These are phyloP conservation scores for Cyclocybe cylindracea DNA, from an alignment of 768 basidiomycete species.

Conservation along the genomic window DNA sequence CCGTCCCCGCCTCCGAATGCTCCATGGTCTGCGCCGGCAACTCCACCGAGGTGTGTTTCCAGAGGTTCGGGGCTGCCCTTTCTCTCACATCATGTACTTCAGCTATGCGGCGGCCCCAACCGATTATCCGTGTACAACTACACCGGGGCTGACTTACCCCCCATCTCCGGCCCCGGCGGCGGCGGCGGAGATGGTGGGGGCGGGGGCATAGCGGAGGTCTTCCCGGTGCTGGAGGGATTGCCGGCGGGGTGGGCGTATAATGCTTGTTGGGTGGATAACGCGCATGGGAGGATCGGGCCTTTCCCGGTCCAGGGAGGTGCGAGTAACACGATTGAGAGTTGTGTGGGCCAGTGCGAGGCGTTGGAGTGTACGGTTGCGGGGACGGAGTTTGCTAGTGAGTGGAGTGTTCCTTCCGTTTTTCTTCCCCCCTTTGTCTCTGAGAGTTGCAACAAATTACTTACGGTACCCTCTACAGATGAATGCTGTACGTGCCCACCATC, in stretches of 20 bases:
- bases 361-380: constrained; percentile 69
- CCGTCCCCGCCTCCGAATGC: constrained; percentile 54
- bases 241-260: constrained; percentile 59
- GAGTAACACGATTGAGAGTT: constrained; percentile 58
- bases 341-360: constrained; percentile 57
- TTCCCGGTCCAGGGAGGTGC: constrained; percentile 23
- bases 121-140: constrained; percentile 69
- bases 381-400: constrained; percentile 63
- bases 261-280: constrained; percentile 73
- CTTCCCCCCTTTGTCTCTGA: neutral
- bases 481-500: constrained; percentile 39
- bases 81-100: no score
- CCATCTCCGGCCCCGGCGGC: constrained; percentile 26
- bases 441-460: no score
- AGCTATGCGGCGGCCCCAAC: constrained; percentile 76
- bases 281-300: constrained; percentile 59
- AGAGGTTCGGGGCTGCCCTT: no score
- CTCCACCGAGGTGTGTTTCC: no score
- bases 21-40: constrained; percentile 69
- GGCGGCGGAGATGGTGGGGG: constrained; percentile 38
- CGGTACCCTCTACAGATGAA: constrained; percentile 25
- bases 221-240: constrained; percentile 52
- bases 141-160: constrained; percentile 57
- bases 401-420: neutral
- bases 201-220: constrained; percentile 28